Conservation (phyloP, 306 rosid species). For the Begonia masoniana region DNA sequence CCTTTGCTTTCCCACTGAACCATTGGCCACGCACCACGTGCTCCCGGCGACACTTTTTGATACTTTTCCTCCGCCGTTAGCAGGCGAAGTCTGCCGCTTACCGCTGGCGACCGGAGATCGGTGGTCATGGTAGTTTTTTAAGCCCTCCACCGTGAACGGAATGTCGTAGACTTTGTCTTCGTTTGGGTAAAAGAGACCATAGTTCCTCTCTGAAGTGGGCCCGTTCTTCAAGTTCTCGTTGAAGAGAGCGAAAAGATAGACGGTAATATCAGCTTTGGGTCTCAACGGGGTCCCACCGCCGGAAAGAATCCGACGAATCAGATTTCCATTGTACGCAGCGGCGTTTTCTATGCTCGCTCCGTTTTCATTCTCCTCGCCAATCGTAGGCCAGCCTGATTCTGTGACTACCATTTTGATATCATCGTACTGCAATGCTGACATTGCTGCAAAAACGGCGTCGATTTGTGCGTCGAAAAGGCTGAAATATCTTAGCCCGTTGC, state of each 20-base stretch:
- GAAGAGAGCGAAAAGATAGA: conserved; percentile 74
- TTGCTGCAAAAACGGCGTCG: conserved; percentile 87
- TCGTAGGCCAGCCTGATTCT: conserved; percentile 91
- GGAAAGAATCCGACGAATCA: conserved; percentile 63
- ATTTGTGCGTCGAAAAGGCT: conserved; percentile 88
- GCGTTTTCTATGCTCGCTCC: conserved; percentile 82
- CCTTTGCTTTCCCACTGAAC: conserved; percentile 37
- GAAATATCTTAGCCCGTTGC: conserved; percentile 57
- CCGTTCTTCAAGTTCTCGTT: conserved; percentile 82
- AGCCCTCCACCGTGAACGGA: conserved; percentile 49
- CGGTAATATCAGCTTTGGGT: conserved; percentile 82
- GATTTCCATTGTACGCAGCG: conserved; percentile 79
- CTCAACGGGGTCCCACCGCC: conserved; percentile 65
- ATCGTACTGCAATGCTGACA: conserved; percentile 51
- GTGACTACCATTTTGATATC: conserved; percentile 56
- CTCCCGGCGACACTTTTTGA: conserved; percentile 53
- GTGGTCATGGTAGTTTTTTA: conserved; percentile 29
- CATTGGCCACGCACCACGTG: conserved; percentile 96
- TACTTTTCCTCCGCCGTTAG: conserved; percentile 31
- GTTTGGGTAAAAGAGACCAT: conserved; percentile 71
- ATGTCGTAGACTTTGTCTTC: conserved; percentile 54
- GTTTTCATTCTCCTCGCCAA: conserved; percentile 61
- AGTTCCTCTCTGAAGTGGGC: too few species aligned
- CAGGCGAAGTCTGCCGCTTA: conserved; percentile 8
- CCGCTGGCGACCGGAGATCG: conserved; percentile 19